phyloP scores from a whole-genome alignment of 1,139 yeast species.

The Debaryomyces nepalensis region DNA sequence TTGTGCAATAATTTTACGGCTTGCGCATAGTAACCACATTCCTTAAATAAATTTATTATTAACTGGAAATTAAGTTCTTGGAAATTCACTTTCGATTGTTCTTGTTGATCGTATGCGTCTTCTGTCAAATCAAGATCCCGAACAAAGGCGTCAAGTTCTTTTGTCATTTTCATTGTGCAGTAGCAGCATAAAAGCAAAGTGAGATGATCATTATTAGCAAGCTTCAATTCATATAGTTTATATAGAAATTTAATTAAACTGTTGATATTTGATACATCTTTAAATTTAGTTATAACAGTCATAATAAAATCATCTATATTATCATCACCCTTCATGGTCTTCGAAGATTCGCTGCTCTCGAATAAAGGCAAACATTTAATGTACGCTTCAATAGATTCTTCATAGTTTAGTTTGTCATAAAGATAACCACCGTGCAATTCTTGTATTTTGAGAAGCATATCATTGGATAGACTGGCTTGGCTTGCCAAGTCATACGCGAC shows the following conservation, averaged over 20 bases:
- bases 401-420: conserved; percentile 65
- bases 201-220: conserved; percentile 77
- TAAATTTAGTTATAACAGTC: conserved; percentile 78
- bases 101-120: conserved; percentile 15
- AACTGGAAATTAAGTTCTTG: conserved; percentile 68
- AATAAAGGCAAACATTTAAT: conserved; percentile 44
- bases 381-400: conserved; percentile 73
- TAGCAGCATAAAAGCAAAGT: conserved; percentile 81
- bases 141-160: conserved; percentile 64
- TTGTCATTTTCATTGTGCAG: conserved; percentile 72
- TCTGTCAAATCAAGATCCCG: conserved; percentile 38
- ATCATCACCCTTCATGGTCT: conserved; percentile 19
- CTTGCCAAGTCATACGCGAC: conserved; percentile 75
- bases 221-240: conserved; percentile 51
- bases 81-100: conserved; percentile 22
- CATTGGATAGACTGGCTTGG: conserved; percentile 43
- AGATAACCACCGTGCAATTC: conserved; percentile 73
- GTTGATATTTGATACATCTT: conserved; percentile 78
- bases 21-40: conserved; percentile 69
- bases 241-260: conserved; percentile 70
- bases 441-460: conserved; percentile 56
- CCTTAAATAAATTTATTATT: conserved; percentile 75
- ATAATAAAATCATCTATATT: conserved; percentile 62
- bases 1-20: conserved; percentile 75
- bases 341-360: conserved; percentile 17